phyloP scores from a whole-genome alignment of 805 yeast species.

The Hemisphaericaspora nanyangensis region DNA sequence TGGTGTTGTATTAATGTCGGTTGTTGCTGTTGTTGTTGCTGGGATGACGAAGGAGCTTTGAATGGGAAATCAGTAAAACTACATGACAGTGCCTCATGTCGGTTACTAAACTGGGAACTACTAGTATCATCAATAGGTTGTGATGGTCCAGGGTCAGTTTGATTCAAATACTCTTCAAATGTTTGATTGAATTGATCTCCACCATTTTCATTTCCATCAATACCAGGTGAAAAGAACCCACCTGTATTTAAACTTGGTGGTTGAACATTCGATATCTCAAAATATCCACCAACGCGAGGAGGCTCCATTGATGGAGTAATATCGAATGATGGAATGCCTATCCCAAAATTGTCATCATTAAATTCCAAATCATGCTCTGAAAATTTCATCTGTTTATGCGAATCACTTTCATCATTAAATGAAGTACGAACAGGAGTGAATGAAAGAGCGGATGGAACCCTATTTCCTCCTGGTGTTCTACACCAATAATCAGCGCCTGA shows the following conservation, averaged over 20 bases:
- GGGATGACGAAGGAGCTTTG: neutral
- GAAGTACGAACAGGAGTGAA: neutral
- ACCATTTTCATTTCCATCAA: constrained; percentile 5
- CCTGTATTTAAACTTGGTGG: constrained; percentile 1
- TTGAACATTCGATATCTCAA: constrained; percentile 1
- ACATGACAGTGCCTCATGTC: neutral
- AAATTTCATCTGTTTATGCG: neutral
- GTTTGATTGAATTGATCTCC: constrained; percentile 9
- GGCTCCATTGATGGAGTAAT: constrained; percentile 33
- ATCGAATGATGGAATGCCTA: constrained; percentile 9
- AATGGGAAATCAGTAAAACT: neutral
- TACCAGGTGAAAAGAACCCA: constrained; percentile 12
- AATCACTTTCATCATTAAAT: constrained; percentile 1
- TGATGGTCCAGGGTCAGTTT: neutral
- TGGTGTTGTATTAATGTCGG: neutral
- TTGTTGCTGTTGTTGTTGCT: neutral
- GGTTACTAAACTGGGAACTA: neutral
- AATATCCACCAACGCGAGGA: constrained; percentile 14
- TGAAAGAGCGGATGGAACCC: constrained; percentile 3
- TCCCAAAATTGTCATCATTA: constrained; percentile 1
- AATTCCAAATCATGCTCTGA: constrained; percentile 6
- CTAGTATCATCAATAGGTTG: neutral
- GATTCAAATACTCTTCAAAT: constrained; percentile 10
- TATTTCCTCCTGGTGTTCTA: constrained; percentile 2
- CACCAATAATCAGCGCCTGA: constrained; percentile 13